These are phyloP conservation scores for Nectriaceae sp. DNA, from an alignment of 2,329 filamentous ascomycete species.

Conservation along the genomic window DNA sequence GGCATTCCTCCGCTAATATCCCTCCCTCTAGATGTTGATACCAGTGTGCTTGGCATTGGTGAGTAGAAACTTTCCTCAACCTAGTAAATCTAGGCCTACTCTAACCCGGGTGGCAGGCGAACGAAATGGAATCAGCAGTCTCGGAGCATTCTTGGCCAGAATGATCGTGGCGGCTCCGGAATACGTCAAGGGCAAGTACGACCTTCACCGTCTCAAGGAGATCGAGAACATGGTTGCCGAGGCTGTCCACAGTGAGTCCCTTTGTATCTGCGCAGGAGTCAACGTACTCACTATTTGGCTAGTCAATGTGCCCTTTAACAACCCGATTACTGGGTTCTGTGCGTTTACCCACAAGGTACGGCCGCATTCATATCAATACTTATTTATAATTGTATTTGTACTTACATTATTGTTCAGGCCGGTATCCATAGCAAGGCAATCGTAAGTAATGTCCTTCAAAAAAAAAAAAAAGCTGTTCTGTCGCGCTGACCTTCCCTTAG, in stretches of 20 bases:
- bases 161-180: conserved; percentile 53
- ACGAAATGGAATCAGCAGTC: conserved; percentile 68
- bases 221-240: conserved; percentile 77
- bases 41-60: conserved; percentile 59
- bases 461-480: background rate
- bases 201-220: conserved; percentile 2
- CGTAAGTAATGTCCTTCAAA: conserved; percentile 13
- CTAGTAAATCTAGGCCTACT: too few relatives aligned
- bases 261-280: too few relatives aligned
- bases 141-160: conserved; percentile 30
- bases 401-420: conserved; percentile 18
- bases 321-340: conserved; percentile 36
- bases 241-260: conserved; percentile 74
- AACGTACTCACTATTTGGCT: conserved; percentile 6
- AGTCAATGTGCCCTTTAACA: conserved; percentile 31
- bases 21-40: too few relatives aligned
- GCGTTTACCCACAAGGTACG: conserved; percentile 32
- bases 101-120: too few relatives aligned
- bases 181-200: conserved; percentile 3
- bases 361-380: background rate
- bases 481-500: too few relatives aligned
- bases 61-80: too few relatives aligned
- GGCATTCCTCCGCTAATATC: too few relatives aligned
- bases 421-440: conserved; percentile 39
- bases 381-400: background rate